A percentile compares a stretch with the other conserved stretches of the same genome.
Evolutionary conservation across 2,329 filamentous ascomycete species (phyloP).

Genomic region (Leptodontidium sp.): DNA sequence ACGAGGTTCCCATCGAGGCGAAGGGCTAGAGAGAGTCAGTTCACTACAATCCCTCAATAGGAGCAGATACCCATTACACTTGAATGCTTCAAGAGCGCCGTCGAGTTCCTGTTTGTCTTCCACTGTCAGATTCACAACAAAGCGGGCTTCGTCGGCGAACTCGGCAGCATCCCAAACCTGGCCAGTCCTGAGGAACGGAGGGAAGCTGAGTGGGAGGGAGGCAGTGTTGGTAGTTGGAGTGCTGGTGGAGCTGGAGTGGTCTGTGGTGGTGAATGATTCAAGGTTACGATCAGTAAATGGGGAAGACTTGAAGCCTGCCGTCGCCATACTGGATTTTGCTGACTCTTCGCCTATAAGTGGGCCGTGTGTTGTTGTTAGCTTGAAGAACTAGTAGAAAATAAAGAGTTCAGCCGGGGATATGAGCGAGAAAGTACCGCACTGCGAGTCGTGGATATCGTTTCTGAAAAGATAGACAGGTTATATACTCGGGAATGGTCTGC

Average conservation of each 20-base stretch:
- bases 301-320: neutral
- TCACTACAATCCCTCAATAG: neutral
- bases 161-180: neutral
- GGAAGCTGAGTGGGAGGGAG: neutral
- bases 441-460: neutral
- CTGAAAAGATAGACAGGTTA: neutral
- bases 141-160: neutral
- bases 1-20: conserved; percentile 27
- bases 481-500: neutral
- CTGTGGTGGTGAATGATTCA: conserved; percentile 3
- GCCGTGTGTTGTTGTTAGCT: neutral
- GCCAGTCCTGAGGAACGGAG: neutral
- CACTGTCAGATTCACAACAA: neutral
- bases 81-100: conserved; percentile 20
- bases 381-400: too few relatives aligned
- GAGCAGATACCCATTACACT: conserved; percentile 10
- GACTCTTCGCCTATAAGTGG: neutral
- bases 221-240: neutral
- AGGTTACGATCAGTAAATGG: neutral
- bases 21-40: conserved; percentile 17
- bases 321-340: neutral
- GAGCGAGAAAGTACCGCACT: neutral
- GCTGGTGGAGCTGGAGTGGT: neutral
- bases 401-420: neutral
- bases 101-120: conserved; percentile 22